These are phyloP conservation scores for Boletus rufocinnamomeus DNA, from an alignment of 768 basidiomycete genomes.

Conservation along the genomic window DNA sequence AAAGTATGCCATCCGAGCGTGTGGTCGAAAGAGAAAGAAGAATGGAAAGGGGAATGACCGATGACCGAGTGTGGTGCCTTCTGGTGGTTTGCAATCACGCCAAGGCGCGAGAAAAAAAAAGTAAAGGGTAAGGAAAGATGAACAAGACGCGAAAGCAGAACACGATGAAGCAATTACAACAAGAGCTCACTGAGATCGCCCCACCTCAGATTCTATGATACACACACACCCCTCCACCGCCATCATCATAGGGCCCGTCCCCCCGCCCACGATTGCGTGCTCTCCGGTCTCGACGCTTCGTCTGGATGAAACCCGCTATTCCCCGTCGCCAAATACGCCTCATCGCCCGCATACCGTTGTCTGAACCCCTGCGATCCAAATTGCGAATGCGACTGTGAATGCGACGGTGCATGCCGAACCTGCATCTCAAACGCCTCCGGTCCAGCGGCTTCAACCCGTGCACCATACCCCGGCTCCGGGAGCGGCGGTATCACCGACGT, in stretches of 20 bases:
- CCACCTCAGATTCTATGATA: constrained; percentile 19
- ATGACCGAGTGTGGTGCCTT: neutral
- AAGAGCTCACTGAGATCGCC: constrained; percentile 16
- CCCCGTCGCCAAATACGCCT: neutral
- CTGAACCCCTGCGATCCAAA: constrained; percentile 12
- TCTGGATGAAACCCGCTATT: neutral
- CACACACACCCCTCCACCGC: constrained; percentile 6
- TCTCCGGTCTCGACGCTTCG: constrained; percentile 4
- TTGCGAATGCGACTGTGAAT: neutral
- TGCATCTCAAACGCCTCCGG: constrained; percentile 44
- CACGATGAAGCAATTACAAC: constrained; percentile 29
- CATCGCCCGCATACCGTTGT: neutral
- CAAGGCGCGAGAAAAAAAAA: neutral
- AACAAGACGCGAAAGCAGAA: neutral
- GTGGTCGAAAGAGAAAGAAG: neutral
- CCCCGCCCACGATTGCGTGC: constrained; percentile 22
- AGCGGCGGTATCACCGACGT: constrained; percentile 6
- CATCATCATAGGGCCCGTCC: constrained; percentile 23
- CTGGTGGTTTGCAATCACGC: neutral
- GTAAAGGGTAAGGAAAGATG: too few species aligned
- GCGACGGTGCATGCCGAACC: constrained; percentile 29
- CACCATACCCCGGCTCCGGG: constrained; percentile 3
- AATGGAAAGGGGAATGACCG: too few species aligned
- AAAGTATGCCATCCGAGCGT: constrained; percentile 2
- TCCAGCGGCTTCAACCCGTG: neutral